Evolutionary conservation across 176 grass and related monocot species (phyloP).

Genomic region (Oryza nivara): DNA sequence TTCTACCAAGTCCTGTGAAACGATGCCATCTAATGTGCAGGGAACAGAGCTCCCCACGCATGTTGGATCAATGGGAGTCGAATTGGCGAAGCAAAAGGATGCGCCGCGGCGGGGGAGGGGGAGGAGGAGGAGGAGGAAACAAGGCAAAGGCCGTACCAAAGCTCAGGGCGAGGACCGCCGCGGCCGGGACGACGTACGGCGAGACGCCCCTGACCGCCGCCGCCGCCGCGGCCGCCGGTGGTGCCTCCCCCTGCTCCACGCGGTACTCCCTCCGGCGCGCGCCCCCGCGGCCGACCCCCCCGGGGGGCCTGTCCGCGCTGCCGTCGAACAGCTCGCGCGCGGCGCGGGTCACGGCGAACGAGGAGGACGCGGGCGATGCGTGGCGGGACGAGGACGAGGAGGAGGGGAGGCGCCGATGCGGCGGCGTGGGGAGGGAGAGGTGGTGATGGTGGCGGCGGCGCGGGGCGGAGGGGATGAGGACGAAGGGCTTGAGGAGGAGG

Average conservation of each 20-base stretch:
- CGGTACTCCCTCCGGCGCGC: slow-evolving; percentile 54
- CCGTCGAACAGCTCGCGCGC: slow-evolving; percentile 42
- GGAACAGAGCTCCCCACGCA: neutral
- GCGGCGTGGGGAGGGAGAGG: neutral
- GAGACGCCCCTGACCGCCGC: slow-evolving; percentile 41
- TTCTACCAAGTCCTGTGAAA: too few relatives aligned
- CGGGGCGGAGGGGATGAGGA: slow-evolving; percentile 10
- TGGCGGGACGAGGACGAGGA: slow-evolving; percentile 11
- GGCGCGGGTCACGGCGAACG: slow-evolving; percentile 42
- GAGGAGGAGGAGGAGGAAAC: slow-evolving; percentile 7
- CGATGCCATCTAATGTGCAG: neutral
- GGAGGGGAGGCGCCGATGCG: slow-evolving; percentile 18
- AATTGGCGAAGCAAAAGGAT: neutral
- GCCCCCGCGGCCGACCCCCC: slow-evolving; percentile 36
- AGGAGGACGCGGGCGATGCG: neutral
- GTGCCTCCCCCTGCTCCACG: slow-evolving; percentile 58
- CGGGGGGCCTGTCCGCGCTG: slow-evolving; percentile 38
- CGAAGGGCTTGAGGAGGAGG: slow-evolving; percentile 50
- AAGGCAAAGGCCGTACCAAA: slow-evolving; percentile 60
- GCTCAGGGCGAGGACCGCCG: slow-evolving; percentile 53
- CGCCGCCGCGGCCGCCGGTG: neutral
- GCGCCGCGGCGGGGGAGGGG: too few relatives aligned
- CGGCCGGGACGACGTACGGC: slow-evolving; percentile 57
- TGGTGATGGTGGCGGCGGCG: slow-evolving; percentile 18
- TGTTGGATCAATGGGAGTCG: neutral